Percentiles rank a stretch among this genome's conserved stretches.
phyloP scores from a whole-genome alignment of 2,329 filamentous ascomycete genomes.

The Iodosphaeria phyllophila region DNA sequence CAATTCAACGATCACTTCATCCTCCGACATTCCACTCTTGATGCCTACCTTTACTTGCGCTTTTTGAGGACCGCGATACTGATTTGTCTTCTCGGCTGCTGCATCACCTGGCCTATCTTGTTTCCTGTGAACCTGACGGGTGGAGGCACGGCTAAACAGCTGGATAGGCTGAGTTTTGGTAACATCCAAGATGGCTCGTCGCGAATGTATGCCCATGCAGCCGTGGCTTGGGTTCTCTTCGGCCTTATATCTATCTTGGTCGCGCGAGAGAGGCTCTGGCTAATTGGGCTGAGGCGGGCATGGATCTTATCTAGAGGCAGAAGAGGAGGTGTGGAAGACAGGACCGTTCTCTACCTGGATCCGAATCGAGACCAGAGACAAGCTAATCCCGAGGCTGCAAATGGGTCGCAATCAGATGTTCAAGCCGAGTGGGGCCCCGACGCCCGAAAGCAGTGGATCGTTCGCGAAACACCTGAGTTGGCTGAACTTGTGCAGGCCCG shows the following conservation, averaged over 20 bases:
- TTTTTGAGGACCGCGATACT: slow-evolving; percentile 62
- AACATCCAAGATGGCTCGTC: slow-evolving; percentile 38
- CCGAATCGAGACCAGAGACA: too few relatives aligned
- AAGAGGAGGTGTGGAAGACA: slow-evolving; percentile 67
- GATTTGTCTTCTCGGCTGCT: slow-evolving; percentile 63
- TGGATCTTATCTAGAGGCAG: slow-evolving; percentile 78
- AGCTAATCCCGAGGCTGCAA: too few relatives aligned
- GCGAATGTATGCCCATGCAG: slow-evolving; percentile 63
- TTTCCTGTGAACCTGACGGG: slow-evolving; percentile 75
- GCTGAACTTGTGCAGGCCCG: slow-evolving; percentile 62
- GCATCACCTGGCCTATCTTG: slow-evolving; percentile 72
- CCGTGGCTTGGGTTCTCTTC: slow-evolving; percentile 69
- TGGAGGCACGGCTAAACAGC: slow-evolving; percentile 40
- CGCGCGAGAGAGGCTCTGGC: slow-evolving; percentile 78
- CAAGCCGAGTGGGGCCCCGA: slow-evolving; percentile 59
- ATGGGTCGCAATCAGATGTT: slow-evolving; percentile 54
- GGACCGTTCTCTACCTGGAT: slow-evolving; percentile 90
- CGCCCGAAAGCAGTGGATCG: slow-evolving; percentile 72
- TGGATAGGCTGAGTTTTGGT: slow-evolving; percentile 40
- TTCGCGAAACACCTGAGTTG: slow-evolving; percentile 54
- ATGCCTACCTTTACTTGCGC: slow-evolving; percentile 75
- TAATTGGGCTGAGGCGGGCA: slow-evolving; percentile 83
- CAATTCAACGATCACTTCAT: slow-evolving; percentile 69
- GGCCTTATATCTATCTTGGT: slow-evolving; percentile 79
- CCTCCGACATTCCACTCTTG: slow-evolving; percentile 72